phyloP scores from a whole-genome alignment of 371 early-diverging fungal species.

The Mortierella sp. region DNA sequence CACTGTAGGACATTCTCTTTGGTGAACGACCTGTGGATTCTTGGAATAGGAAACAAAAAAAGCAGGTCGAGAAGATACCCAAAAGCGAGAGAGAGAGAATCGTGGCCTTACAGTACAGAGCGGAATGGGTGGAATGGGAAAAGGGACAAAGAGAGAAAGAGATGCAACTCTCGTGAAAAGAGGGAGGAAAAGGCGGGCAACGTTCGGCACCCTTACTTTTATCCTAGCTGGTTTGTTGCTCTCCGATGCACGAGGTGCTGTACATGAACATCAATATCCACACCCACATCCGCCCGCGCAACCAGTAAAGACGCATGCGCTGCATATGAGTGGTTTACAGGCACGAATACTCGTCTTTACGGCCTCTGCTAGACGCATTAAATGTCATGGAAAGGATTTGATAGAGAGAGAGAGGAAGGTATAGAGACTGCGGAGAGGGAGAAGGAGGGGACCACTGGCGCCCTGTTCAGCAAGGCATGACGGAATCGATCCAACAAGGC shows the following conservation, averaged over 20 bases:
- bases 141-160: neutral
- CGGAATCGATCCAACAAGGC: neutral
- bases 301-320: neutral
- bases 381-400: neutral
- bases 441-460: neutral
- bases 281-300: neutral
- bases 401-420: slow-evolving; percentile 1
- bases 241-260: too few relatives aligned
- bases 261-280: neutral
- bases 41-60: neutral
- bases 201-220: neutral
- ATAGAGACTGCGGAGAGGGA: neutral
- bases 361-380: neutral
- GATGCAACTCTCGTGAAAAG: too few relatives aligned
- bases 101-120: neutral
- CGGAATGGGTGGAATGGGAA: neutral
- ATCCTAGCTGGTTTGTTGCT: neutral
- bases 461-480: neutral
- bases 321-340: neutral
- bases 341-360: neutral
- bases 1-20: too few relatives aligned
- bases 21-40: too few relatives aligned
- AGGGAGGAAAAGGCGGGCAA: neutral
- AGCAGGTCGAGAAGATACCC: neutral
- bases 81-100: neutral